Evolutionary conservation across 441 rosid species (phyloP), one percentile per base, ranked within the genome.

Genomic region (Theobroma grandiflorum): DNA sequence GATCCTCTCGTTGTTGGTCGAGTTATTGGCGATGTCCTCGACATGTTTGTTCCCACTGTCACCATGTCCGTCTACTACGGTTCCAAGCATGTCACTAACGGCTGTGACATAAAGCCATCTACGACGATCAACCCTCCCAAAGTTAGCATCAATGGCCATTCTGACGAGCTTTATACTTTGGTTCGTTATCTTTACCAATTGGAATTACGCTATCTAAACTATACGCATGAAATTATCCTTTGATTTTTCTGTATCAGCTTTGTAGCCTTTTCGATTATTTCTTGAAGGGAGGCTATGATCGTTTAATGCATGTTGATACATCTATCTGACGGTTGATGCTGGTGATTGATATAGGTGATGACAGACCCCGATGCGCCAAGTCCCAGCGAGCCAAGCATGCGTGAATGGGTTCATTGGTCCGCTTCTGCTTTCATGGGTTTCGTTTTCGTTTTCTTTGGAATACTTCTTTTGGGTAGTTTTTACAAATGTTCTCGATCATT

Each of bases 321-420:
- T 26, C 35, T 18, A 47, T 15, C 31, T 45, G 74, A 9, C 10
- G 10, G 35, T 12, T 49, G 40, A 50, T 49, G 76, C 12, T 15
- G 31, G 47, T 67, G 68, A 43, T 62, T 66, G 7, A 15, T 67
- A 47, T 50, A 92, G 96, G 88, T 94, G 81, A 91, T 95, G 99
- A 91, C 90, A 47, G 98, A 95, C 84, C 98, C 99, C 70, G 99
- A 95, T 80, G 98, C 99, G 43, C 99, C 99, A 15, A 95, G 98
- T 72, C 99, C 99, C 6, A 94, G 98, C 67, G 98, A 96, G 82
- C 99, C 99, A 3, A 83, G 80, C 85, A 79, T 90, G 86, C 86
- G 97, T 82, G 99, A 96, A 81, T 95, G 95, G 93, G 88, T 92
- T 63, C 99, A 96, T 71, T 96, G 99, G 99, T 96, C 7, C 3